phyloP scores from a whole-genome alignment of 305 asterid genomes.

The Fraxinus greggii region DNA sequence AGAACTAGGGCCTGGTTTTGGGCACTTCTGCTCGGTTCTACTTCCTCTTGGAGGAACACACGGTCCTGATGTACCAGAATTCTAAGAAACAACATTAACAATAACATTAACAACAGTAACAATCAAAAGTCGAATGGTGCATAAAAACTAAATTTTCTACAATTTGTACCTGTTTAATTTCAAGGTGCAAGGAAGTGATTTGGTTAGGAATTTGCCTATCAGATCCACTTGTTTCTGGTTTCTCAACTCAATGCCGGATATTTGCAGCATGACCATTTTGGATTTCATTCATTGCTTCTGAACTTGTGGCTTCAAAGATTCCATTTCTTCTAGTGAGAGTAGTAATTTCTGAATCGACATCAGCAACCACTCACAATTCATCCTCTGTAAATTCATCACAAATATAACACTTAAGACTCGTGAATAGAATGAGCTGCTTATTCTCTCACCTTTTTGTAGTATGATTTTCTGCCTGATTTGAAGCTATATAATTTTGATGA shows the following conservation, averaged over 20 bases:
- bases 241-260: background rate
- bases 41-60: conserved; percentile 31
- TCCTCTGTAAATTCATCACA: background rate
- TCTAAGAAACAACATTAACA: background rate
- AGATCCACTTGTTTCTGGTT: background rate
- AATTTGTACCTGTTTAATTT: background rate
- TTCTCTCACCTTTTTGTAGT: conserved; percentile 8
- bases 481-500: conserved; percentile 9
- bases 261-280: background rate
- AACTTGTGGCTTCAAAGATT: conserved; percentile 5
- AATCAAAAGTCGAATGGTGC: background rate
- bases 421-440: background rate
- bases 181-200: background rate
- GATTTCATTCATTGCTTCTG: background rate
- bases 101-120: background rate
- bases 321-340: background rate
- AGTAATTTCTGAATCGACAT: conserved; percentile 1
- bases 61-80: conserved; percentile 1
- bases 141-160: background rate
- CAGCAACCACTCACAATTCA: background rate
- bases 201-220: background rate
- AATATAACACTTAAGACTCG: background rate
- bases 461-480: background rate
- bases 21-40: conserved; percentile 16
- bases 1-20: conserved; percentile 31